Evolutionary conservation across 148 eudicot genomes (phyloP).

Genomic region (Fagopyrum esculentum): DNA sequence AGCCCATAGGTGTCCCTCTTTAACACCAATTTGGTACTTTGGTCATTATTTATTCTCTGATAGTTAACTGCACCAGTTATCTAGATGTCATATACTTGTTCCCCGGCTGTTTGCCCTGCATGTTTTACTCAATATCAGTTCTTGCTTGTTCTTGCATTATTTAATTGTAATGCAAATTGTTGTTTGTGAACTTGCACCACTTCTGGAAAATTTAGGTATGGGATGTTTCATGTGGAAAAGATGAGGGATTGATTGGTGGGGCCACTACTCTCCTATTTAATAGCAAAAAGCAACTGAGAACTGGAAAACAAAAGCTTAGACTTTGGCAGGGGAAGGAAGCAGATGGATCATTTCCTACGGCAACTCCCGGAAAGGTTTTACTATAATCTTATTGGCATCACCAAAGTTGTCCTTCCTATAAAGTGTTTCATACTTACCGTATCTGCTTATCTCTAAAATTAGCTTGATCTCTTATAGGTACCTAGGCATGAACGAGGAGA

Average conservation of each 20-base stretch:
- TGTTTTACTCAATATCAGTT: not conserved
- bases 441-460: not conserved
- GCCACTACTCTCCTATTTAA: slow-evolving; percentile 91
- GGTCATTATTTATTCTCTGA: not conserved
- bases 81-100: not conserved
- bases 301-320: slow-evolving; percentile 94
- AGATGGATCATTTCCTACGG: slow-evolving; percentile 70
- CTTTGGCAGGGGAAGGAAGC: slow-evolving; percentile 88
- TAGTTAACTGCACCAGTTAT: not conserved
- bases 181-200: not conserved
- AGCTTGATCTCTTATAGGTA: slow-evolving; percentile 39
- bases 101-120: not conserved
- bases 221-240: slow-evolving; percentile 88
- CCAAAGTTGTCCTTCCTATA: not conserved
- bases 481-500: slow-evolving; percentile 96
- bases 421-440: not conserved
- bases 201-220: slow-evolving; percentile 51
- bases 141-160: not conserved
- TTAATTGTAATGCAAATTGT: not conserved
- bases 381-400: not conserved
- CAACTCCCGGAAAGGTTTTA: slow-evolving; percentile 89
- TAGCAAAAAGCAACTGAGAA: slow-evolving; percentile 87
- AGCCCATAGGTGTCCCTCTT: too few relatives aligned
- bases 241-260: slow-evolving; percentile 88
- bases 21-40: too few relatives aligned